Conservation (phyloP, 441 rosid genomes). For the Aquilaria agallochum region DNA sequence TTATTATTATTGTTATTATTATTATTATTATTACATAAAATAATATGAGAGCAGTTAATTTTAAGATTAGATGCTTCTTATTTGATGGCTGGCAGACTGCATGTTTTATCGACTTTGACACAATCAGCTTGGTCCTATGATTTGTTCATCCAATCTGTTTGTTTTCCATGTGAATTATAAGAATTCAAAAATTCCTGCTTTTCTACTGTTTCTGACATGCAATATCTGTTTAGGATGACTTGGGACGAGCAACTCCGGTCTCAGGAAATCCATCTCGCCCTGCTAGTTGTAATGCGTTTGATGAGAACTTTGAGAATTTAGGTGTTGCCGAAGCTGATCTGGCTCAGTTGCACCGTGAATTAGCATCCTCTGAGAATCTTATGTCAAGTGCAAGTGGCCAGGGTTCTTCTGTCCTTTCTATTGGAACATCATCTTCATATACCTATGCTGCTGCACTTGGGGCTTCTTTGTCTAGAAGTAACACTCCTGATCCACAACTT, state of each 20-base stretch:
- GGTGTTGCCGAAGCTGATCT: conserved; percentile 46
- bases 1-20: too few species aligned
- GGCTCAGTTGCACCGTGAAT: conserved; percentile 33
- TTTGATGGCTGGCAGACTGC: too few species aligned
- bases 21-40: too few species aligned
- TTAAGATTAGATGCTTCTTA: too few species aligned
- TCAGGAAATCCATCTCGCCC: conserved; percentile 68
- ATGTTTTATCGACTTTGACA: too few species aligned
- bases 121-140: too few species aligned
- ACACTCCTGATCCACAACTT: conserved; percentile 80
- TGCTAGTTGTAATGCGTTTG: conserved; percentile 68
- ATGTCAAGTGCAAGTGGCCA: conserved; percentile 32
- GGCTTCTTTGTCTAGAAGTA: conserved; percentile 63
- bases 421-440: conserved; percentile 44
- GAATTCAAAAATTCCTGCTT: too few species aligned
- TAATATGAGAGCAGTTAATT: too few species aligned
- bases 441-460: conserved; percentile 78
- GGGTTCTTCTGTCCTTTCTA: conserved; percentile 36
- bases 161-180: too few species aligned
- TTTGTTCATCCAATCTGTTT: too few species aligned
- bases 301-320: conserved; percentile 36
- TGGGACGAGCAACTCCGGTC: conserved; percentile 37
- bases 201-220: background rate
- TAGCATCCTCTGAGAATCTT: conserved; percentile 30
- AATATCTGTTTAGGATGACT: conserved; percentile 50